phyloP scores from a whole-genome alignment of 176 grass and related monocot genomes.

The Avena eriantha region DNA sequence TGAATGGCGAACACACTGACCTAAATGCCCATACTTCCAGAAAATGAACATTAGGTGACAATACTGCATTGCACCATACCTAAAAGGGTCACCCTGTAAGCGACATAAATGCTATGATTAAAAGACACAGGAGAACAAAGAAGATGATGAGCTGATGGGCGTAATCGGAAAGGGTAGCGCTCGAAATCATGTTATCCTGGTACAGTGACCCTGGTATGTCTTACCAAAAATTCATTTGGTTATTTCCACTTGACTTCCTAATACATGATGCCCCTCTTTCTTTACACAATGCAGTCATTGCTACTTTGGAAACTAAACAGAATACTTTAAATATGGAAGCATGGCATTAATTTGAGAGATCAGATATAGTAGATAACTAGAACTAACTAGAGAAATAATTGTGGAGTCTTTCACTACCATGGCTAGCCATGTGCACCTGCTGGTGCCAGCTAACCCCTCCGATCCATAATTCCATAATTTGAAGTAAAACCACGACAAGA shows the following conservation, averaged over 20 bases:
- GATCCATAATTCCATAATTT: too few species aligned
- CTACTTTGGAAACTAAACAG: background rate
- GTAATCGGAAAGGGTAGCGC: background rate
- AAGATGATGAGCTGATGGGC: background rate
- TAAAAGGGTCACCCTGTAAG: background rate
- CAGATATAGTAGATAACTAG: background rate
- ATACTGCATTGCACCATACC: background rate
- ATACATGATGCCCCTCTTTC: background rate
- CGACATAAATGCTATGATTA: background rate
- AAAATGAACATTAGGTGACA: background rate
- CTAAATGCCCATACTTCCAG: background rate
- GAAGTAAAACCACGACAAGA: too few species aligned
- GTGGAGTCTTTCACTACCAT: background rate
- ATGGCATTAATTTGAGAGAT: background rate
- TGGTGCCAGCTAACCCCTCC: too few species aligned
- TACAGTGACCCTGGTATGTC: too few species aligned
- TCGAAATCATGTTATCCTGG: background rate
- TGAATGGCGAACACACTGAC: background rate
- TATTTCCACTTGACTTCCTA: background rate
- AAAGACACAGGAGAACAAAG: background rate
- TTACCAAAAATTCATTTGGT: background rate
- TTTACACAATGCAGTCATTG: background rate
- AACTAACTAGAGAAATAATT: background rate
- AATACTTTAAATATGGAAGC: background rate
- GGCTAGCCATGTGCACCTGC: too few species aligned